Percentiles rank a stretch among this genome's conserved stretches.
These are phyloP conservation scores for Pythium diclinum DNA, from an alignment of 352 stramenopile species.

Conservation along the genomic window DNA sequence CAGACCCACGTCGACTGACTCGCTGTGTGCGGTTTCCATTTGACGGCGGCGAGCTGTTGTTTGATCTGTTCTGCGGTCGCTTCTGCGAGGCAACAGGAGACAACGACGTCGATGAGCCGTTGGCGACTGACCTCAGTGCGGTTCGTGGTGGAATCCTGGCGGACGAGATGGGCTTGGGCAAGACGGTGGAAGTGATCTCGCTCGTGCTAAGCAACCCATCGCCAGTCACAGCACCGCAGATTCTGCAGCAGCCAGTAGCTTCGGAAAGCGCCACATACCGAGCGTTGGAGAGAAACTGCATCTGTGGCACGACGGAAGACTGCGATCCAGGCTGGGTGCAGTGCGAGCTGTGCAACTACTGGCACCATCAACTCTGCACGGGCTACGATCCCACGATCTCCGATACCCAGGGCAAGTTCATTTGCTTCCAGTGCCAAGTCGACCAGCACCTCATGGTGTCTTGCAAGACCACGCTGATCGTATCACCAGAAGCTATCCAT, in stretches of 20 bases:
- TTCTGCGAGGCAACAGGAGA: not conserved
- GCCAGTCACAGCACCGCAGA: not conserved
- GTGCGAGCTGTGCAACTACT: constrained; percentile 49
- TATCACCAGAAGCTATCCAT: constrained; percentile 89
- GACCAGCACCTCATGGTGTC: constrained; percentile 35
- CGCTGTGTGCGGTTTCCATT: constrained; percentile 11
- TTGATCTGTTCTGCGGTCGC: constrained; percentile 14
- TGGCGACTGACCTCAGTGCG: not conserved
- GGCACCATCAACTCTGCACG: constrained; percentile 67
- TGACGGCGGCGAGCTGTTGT: not conserved
- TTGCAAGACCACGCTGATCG: constrained; percentile 89
- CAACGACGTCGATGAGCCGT: not conserved
- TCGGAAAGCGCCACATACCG: constrained; percentile 15
- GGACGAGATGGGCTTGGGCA: constrained; percentile 91
- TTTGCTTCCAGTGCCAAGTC: constrained; percentile 65
- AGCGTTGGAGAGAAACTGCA: constrained; percentile 33
- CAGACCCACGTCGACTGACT: not conserved
- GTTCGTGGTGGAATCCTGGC: constrained; percentile 87
- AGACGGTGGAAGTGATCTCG: constrained; percentile 82
- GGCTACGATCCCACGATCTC: constrained; percentile 26
- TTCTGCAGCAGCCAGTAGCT: constrained; percentile 47
- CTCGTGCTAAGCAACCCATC: constrained; percentile 47
- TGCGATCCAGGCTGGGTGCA: constrained; percentile 44
- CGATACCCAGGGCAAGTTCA: constrained; percentile 29
- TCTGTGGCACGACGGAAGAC: constrained; percentile 43